These are phyloP conservation scores for Colletotrichum godetiae DNA, from an alignment of 2,329 filamentous ascomycete species.

Conservation along the genomic window DNA sequence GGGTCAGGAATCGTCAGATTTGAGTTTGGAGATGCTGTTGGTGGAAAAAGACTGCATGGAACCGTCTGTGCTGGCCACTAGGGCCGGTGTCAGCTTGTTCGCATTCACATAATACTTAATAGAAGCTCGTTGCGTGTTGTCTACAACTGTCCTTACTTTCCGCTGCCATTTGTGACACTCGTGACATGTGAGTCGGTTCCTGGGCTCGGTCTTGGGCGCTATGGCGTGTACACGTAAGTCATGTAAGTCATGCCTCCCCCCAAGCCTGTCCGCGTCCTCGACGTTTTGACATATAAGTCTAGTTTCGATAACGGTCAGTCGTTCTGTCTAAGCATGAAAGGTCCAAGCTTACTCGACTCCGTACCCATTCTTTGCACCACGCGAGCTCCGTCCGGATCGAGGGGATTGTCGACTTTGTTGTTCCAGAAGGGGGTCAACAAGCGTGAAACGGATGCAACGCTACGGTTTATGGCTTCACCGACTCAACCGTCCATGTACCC, in stretches of 20 bases:
- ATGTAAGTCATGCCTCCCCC: neutral
- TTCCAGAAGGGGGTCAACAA: slow-evolving; percentile 22
- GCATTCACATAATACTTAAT: slow-evolving; percentile 54
- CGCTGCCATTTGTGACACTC: neutral
- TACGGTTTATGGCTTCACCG: neutral
- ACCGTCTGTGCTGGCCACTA: slow-evolving; percentile 36
- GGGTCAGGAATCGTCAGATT: slow-evolving; percentile 34
- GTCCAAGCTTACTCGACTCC: neutral
- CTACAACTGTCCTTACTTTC: neutral
- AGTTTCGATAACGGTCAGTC: neutral
- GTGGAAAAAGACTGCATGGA: slow-evolving; percentile 30
- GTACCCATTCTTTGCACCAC: neutral
- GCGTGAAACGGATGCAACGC: slow-evolving; percentile 29
- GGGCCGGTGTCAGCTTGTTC: slow-evolving; percentile 36
- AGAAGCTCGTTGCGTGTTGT: slow-evolving; percentile 50
- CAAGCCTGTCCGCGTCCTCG: neutral
- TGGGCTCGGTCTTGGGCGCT: slow-evolving; percentile 9
- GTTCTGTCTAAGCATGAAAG: neutral
- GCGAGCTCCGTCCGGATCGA: neutral
- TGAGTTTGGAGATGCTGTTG: slow-evolving; percentile 35
- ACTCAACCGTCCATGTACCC: neutral
- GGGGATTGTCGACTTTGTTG: neutral
- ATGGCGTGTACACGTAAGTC: neutral
- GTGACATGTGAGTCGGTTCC: neutral
- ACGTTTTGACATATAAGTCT: neutral